Conservation (phyloP, 306 rosid species). For the Macrotyloma uniflorum region DNA sequence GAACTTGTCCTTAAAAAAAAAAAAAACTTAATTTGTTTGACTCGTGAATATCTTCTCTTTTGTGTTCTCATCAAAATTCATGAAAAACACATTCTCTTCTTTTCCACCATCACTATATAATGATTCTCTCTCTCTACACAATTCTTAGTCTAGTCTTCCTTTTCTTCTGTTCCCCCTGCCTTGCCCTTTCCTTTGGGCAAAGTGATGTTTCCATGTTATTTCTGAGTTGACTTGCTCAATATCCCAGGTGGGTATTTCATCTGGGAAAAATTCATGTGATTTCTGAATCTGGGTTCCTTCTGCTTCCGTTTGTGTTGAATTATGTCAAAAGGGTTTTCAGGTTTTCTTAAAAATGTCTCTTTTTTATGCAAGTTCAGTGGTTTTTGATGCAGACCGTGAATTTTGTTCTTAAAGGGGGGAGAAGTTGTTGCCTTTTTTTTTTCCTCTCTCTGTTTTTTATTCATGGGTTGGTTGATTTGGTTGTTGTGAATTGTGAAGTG, state of each 20-base stretch:
- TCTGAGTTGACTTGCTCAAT: constrained; percentile 15
- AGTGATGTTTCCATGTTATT: constrained; percentile 20
- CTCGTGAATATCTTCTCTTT: not conserved
- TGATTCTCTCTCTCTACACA: not conserved
- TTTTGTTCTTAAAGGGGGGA: constrained; percentile 4
- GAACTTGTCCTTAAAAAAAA: not conserved
- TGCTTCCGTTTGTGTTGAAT: constrained; percentile 29
- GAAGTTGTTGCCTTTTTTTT: not conserved
- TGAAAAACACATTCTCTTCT: not conserved
- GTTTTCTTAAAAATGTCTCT: not conserved
- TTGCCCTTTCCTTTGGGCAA: constrained; percentile 7
- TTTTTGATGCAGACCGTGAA: not conserved
- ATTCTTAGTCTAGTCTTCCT: not conserved
- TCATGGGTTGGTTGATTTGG: constrained; percentile 21
- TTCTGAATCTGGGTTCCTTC: constrained; percentile 36
- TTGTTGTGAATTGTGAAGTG: constrained; percentile 8
- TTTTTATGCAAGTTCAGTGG: not conserved
- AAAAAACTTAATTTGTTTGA: not conserved
- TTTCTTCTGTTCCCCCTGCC: not conserved
- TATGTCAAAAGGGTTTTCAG: constrained; percentile 22
- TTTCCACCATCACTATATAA: not conserved
- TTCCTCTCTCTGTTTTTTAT: not conserved
- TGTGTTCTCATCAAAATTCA: not conserved
- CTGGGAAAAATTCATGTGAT: constrained; percentile 24
- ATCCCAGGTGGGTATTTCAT: constrained; percentile 8